A percentile compares a stretch with the other conserved stretches of the same genome.
Evolutionary conservation across 805 yeast species (phyloP).

Genomic region (Cyberlindnera maritima): DNA sequence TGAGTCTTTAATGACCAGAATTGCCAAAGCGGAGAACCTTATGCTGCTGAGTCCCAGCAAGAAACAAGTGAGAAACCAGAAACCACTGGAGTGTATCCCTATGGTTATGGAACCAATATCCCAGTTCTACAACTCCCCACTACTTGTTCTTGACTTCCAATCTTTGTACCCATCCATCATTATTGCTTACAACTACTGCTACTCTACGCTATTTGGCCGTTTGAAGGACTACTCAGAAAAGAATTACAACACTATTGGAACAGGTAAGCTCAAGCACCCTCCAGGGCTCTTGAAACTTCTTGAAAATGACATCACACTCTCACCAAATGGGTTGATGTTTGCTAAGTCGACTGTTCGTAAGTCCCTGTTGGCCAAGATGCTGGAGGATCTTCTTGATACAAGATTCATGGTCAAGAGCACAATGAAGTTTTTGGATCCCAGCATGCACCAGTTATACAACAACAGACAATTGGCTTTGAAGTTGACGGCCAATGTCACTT

Average conservation of each 20-base stretch:
- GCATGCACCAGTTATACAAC: constrained; percentile 55
- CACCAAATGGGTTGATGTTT: constrained; percentile 89
- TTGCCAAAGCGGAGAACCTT: constrained; percentile 74
- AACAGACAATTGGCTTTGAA: constrained; percentile 85
- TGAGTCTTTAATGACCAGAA: constrained; percentile 74
- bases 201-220: constrained; percentile 67
- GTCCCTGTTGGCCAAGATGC: constrained; percentile 78
- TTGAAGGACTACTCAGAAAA: constrained; percentile 48
- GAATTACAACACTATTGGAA: constrained; percentile 51
- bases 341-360: constrained; percentile 63
- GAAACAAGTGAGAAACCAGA: constrained; percentile 76
- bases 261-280: constrained; percentile 44
- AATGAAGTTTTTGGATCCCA: constrained; percentile 54
- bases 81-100: constrained; percentile 84
- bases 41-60: constrained; percentile 77
- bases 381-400: constrained; percentile 76
- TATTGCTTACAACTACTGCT: constrained; percentile 89
- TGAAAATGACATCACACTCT: constrained; percentile 53
- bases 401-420: constrained; percentile 77
- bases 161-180: constrained; percentile 91
- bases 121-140: constrained; percentile 80
- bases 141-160: constrained; percentile 89
- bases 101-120: constrained; percentile 91
- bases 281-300: constrained; percentile 55
- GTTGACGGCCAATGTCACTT: constrained; percentile 90